Base-by-base conservation (phyloP, 148 eudicot species). In the Cornus florida region DNA sequence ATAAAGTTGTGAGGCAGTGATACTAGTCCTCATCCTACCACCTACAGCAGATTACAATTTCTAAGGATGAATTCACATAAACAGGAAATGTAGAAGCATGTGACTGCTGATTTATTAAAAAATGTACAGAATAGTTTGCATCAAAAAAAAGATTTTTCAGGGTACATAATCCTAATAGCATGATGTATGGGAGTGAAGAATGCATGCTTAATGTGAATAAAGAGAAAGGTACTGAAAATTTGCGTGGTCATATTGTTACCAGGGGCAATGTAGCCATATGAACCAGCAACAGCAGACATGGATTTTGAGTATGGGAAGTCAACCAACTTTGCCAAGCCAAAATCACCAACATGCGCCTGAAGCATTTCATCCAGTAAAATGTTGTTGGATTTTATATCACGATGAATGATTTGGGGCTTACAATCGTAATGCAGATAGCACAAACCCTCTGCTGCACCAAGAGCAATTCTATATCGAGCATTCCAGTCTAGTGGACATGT, bases 181-280 rank as follows among this genome's bases (percentile, higher is more conserved):
- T 76, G 46, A 67, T 46, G 38, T 74, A 38, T 69, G 38, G 7
- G 20, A 75, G 10, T 38, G 20, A 17, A 38, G 31, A 3, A 19
- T 72, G 32, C 14, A 8, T 12, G 82, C 1, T 68, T 56, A 60
- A 53, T 28, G 71, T 12, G 72, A 59, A 56, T 32, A 75, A 53
- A n/a, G 32, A 50, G 48, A 43, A 43, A 43, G 16, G 59, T 67
- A 66, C 4, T 10, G 35, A 57, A 22, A 9, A 22, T 31, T 43
- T 43, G 19, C 17, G 32, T 22, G 79, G 76, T 4, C 39, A 12
- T 53, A 10, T 24, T 43, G 78, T 82, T 87, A 95, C 98, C 97
- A 69, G 98, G 98, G 68, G 98, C 97, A 81, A 95, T 95, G 87
- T 95, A 95, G 84, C 98, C 98, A 74, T 91, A 95, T 17, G 98